Percentiles rank a stretch among this genome's conserved stretches.
Conservation (phyloP, 2,329 filamentous ascomycete species). For the Cladosporium sp. region DNA sequence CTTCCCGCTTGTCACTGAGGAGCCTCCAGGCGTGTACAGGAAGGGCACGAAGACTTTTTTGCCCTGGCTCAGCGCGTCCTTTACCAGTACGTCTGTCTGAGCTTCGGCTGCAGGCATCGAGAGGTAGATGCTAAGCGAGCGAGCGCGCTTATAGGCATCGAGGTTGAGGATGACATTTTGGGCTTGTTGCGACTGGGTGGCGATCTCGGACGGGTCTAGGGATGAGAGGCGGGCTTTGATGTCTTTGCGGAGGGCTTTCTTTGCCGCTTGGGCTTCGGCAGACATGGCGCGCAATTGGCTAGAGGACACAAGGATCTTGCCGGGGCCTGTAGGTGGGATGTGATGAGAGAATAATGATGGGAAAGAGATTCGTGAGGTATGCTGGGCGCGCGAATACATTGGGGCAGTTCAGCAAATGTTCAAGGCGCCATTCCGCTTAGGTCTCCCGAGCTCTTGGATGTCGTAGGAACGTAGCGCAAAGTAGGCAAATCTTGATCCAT, state of each 20-base stretch:
- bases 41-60: slow-evolving; percentile 92
- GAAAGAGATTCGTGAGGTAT: too few species aligned
- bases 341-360: neutral
- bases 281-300: slow-evolving; percentile 1
- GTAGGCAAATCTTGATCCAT: too few species aligned
- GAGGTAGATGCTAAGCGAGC: slow-evolving; percentile 75
- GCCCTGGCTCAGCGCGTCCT: slow-evolving; percentile 66
- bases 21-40: slow-evolving; percentile 56
- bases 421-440: too few species aligned
- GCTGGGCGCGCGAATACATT: too few species aligned
- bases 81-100: slow-evolving; percentile 74
- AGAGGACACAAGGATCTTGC: neutral
- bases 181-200: slow-evolving; percentile 64
- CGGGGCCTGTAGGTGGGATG: neutral
- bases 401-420: too few species aligned
- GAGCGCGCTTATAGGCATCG: slow-evolving; percentile 68
- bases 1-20: neutral
- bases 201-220: slow-evolving; percentile 57
- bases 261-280: slow-evolving; percentile 43
- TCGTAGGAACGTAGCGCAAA: too few species aligned
- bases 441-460: too few species aligned
- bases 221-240: slow-evolving; percentile 62
- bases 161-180: slow-evolving; percentile 60
- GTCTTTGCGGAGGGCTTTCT: slow-evolving; percentile 65
- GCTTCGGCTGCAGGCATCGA: slow-evolving; percentile 88